Base-by-base conservation (phyloP, 176 grass and related monocot genomes). In the Secale cereale region DNA sequence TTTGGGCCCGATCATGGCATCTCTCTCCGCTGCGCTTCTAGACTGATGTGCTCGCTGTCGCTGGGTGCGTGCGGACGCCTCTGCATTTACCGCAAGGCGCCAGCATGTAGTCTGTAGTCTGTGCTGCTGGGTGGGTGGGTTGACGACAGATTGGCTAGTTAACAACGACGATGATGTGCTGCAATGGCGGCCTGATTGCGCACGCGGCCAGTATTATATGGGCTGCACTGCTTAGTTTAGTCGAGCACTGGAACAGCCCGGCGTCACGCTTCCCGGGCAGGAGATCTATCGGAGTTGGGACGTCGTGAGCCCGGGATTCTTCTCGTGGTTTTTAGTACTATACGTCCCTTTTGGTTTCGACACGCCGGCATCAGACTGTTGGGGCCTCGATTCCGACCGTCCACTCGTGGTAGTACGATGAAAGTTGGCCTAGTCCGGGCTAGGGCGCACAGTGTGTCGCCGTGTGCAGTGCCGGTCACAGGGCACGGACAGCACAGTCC, bases 41-140 rank as follows among this genome's bases (percentile, higher is more conserved):
- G 62, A 76, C 81, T 43, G 70, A 22, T 40, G 9, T 29, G 15
- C 26, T 50, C 41, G 15, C 62, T 62, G 41, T 50, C 41, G 15
- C 62, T 62, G 14, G 26, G 68, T 89, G 87, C 68, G 6, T 32
- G 65, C 57, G 39, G 54, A 79, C 76, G 59, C 22, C 43, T 62
- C 66, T 62, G 78, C 32, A 11, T 3, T 11, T 66, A 19, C 11
- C 10, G 66, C 17, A n/a, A n/a, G n/a, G n/a, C n/a, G n/a, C n/a
- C n/a, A n/a, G n/a, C n/a, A n/a, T n/a, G n/a, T n/a, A n/a, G n/a
- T n/a, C n/a, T n/a, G n/a, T n/a, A n/a, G n/a, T 65, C 63, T 35
- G 66, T 52, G 71, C 46, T 22, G 14, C 48, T 19, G 48, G 48
- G 16, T 52, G 48, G 46, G 46, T 50, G 46, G 20, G 54, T 57